Evolutionary conservation across 2,329 filamentous ascomycete species (phyloP).

Genomic region (Beauveria scarabaeidicola): DNA sequence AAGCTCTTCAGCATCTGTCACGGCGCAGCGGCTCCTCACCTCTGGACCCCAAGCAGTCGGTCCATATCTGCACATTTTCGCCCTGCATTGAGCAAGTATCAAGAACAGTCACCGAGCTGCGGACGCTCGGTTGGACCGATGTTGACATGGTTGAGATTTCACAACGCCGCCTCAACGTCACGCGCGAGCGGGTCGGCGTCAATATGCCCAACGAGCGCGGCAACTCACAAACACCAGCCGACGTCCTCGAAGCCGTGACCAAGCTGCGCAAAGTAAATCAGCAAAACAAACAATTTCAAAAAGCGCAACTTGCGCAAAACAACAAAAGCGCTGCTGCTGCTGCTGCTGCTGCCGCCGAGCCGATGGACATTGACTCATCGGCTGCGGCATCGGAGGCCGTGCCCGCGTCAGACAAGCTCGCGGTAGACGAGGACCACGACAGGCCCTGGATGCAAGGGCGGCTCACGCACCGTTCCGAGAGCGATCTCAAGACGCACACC

Average conservation of each 20-base stretch:
- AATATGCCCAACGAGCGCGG: slow-evolving; percentile 58
- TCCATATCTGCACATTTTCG: slow-evolving; percentile 86
- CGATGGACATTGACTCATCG: slow-evolving; percentile 31
- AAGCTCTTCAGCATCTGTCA: slow-evolving; percentile 67
- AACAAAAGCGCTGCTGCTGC: slow-evolving; percentile 20
- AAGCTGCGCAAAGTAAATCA: slow-evolving; percentile 67
- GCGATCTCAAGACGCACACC: slow-evolving; percentile 90
- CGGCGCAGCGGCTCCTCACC: slow-evolving; percentile 49
- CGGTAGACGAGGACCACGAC: slow-evolving; percentile 18
- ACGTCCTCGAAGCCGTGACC: slow-evolving; percentile 69
- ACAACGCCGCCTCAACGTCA: slow-evolving; percentile 70
- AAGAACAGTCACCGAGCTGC: slow-evolving; percentile 71
- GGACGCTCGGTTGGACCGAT: slow-evolving; percentile 77
- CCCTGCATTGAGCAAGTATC: slow-evolving; percentile 96
- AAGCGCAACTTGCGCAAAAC: slow-evolving; percentile 21
- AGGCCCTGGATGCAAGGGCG: slow-evolving; percentile 68
- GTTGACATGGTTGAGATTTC: slow-evolving; percentile 90
- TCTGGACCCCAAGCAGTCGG: slow-evolving; percentile 62
- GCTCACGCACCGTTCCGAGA: slow-evolving; percentile 71
- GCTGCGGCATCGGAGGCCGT: slow-evolving; percentile 18
- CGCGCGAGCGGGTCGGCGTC: slow-evolving; percentile 71
- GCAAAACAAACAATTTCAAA: slow-evolving; percentile 58
- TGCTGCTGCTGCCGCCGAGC: slow-evolving; percentile 19
- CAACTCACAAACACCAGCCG: slow-evolving; percentile 59
- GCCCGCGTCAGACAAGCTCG: slow-evolving; percentile 19